Evolutionary conservation across 257 asterid species (phyloP).

Genomic region (Ballota nigra): DNA sequence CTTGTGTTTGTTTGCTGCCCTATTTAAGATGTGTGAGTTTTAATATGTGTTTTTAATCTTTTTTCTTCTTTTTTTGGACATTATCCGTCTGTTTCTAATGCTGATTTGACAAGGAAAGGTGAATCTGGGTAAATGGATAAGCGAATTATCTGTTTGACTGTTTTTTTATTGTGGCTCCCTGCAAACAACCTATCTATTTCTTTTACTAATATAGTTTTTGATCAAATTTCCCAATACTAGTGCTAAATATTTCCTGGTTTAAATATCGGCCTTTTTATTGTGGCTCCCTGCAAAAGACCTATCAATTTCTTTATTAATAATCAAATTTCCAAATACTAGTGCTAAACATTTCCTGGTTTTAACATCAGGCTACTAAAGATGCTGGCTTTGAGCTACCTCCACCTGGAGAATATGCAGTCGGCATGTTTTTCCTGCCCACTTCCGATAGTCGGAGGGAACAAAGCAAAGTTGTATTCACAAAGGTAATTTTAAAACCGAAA

Average conservation of each 20-base stretch:
- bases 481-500: slow-evolving; percentile 41
- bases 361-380: slow-evolving; percentile 61
- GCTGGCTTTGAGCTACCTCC: slow-evolving; percentile 89
- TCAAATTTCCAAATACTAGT: background rate
- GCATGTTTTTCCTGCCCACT: slow-evolving; percentile 98
- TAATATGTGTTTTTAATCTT: background rate
- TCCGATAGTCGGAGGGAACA: slow-evolving; percentile 86
- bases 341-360: background rate
- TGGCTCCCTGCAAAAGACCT: background rate
- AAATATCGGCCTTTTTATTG: slow-evolving; percentile 40
- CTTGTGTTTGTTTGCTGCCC: background rate
- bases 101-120: slow-evolving; percentile 8
- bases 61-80: background rate
- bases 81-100: background rate
- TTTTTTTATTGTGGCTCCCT: background rate
- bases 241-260: background rate
- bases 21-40: background rate
- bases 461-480: slow-evolving; percentile 80
- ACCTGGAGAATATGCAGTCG: slow-evolving; percentile 89
- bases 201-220: background rate
- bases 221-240: background rate
- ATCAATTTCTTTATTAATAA: background rate
- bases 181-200: background rate
- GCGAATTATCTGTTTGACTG: background rate
- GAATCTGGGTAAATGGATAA: background rate